phyloP scores from a whole-genome alignment of 164 flowering plant species.

The Paratinospora sagittata region DNA sequence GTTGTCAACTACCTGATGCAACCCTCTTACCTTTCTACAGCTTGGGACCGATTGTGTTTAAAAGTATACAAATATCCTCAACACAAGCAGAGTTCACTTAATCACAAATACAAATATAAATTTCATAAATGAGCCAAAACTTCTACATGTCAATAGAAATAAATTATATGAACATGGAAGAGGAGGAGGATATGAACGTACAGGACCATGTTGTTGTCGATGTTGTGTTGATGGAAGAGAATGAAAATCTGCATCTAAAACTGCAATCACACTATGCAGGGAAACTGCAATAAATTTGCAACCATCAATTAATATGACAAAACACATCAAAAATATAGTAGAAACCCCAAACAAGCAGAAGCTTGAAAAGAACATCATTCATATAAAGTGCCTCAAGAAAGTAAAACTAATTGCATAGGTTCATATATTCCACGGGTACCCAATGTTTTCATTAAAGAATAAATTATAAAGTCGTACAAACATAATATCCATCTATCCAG shows the following conservation, averaged over 20 bases:
- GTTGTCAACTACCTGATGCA: too few relatives aligned
- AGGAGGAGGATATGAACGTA: conserved; percentile 36
- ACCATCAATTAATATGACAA: conserved; percentile 1
- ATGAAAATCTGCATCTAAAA: conserved; percentile 97
- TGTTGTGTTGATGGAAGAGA: conserved; percentile 88
- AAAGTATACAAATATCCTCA: too few relatives aligned
- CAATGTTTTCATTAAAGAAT: too few relatives aligned
- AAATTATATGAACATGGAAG: neutral
- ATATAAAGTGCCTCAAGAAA: neutral
- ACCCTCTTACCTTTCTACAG: too few relatives aligned
- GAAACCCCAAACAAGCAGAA: neutral
- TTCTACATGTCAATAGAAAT: neutral
- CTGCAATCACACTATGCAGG: conserved; percentile 88
- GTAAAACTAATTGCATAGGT: too few relatives aligned
- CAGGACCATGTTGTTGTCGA: conserved; percentile 93
- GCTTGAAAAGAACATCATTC: neutral
- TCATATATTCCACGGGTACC: too few relatives aligned
- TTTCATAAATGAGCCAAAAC: neutral
- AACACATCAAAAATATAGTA: neutral
- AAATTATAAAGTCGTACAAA: too few relatives aligned
- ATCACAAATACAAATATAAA: too few relatives aligned
- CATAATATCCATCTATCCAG: too few relatives aligned
- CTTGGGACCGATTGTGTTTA: too few relatives aligned
- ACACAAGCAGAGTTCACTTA: too few relatives aligned
- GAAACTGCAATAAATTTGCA: conserved; percentile 53